Evolutionary conservation across 305 asterid genomes (phyloP), one percentile per base, ranked within the genome.

Genomic region (Nicotiana rustica): DNA sequence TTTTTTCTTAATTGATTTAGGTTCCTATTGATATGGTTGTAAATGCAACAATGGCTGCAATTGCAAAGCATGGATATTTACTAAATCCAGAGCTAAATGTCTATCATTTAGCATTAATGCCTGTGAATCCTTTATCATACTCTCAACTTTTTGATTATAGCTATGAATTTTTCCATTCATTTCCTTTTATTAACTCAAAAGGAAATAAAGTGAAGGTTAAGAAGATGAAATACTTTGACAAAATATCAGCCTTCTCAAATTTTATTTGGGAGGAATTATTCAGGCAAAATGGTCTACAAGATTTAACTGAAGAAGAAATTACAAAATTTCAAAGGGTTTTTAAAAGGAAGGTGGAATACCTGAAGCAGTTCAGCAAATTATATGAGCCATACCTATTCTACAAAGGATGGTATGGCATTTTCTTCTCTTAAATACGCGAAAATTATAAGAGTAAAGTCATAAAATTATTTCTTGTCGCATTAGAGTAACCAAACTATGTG

Each of bases 181-280:
- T n/a, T 9, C 77, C 56, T 68, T 38, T n/a, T n/a, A 25, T 68
- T 68, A 68, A 68, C 33, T n/a, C 56, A n/a, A 68, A 68, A n/a
- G 77, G 77, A n/a, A 14, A 38, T n/a, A 13, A 68, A 38, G 77
- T 68, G 33, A 4, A 68, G 55, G 15, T 68, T 68, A 10, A n/a
- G 0, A 38, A 38, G 77, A 68, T 68, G 77, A 68, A 4, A n/a
- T 68, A 4, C 41, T 68, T 36, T n/a, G 56, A 68, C 3, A 38
- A 68, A 3, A 68, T 68, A 1, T 38, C 3, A 4, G 56, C 36
- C 4, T 36, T n/a, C 2, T 68, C 56, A n/a, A 68, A 68, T 68
- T 38, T 4, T 68, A 9, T 4, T 9, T 68, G 3, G 1, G 2
- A 68, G 77, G 0, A 68, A 36, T n/a, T n/a, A 0, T 13, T 68